Evolutionary conservation across 2,329 filamentous ascomycete genomes (phyloP), one percentile per base, ranked within the genome.

Genomic region (Clarireedia homoeocarpa): DNA sequence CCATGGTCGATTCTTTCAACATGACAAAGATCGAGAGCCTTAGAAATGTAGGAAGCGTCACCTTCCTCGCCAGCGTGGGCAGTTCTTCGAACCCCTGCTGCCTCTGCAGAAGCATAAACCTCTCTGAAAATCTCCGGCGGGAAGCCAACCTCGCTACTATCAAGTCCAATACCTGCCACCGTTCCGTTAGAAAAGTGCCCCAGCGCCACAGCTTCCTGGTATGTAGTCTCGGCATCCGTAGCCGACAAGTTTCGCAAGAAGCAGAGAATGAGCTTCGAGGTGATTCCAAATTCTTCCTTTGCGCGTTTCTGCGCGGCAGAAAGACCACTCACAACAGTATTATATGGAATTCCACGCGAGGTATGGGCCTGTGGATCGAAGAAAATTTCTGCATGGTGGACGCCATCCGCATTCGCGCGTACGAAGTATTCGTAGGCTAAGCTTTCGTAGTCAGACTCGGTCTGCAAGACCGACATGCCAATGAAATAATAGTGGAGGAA

Each of bases 301-400:
- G 87, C 87, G 23, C 81, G 77, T 53, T 71, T 66, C 62, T 83
- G 79, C 1, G 84, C 88, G 1, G 75, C 74, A 0, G 72, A 73
- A 63, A 89, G 83, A 2, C 88, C 88, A 3, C 70, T 67, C 3
- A 90, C 76, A 23, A 91, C 78, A 2, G 80, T 84, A 15, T 77
- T 72, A 66, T 88, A 85, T 6, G 75, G 62, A 3, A 91, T 72
- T 5, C 84, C 84, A 17, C 86, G 78, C 12, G 71, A 72, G 4
- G 82, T 78, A 69, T 91, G 88, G 1, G 85, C 86, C 70, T 91
- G 87, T 1, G 88, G 87, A 68, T 91, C 88, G 72, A 91, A 91
- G 73, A 90, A 91, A 61, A 90, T 78, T 70, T 91, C 88, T 14
- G 85, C 85, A 66, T 91, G 87, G 49, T 80, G 76, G 1, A 91